Percentiles rank a stretch among this genome's conserved stretches.
Evolutionary conservation across 495 filamentous ascomycete species (phyloP).

Genomic region (Tuber indicum): DNA sequence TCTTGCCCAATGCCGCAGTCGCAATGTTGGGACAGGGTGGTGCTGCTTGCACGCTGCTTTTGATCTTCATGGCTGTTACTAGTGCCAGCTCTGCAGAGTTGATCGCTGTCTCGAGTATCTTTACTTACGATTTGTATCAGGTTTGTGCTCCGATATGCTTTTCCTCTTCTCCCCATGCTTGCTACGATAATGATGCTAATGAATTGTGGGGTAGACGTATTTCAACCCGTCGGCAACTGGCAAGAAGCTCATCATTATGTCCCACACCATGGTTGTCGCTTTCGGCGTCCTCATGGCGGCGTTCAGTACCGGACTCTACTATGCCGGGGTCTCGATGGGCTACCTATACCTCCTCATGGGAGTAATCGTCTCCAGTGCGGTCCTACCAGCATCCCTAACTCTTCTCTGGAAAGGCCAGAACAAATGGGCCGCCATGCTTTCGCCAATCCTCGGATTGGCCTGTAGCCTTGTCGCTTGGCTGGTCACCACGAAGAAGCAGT

Average conservation of each 20-base stretch:
- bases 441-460: slow-evolving; percentile 68
- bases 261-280: slow-evolving; percentile 64
- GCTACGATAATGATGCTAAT: background rate
- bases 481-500: slow-evolving; percentile 74
- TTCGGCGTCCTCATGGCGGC: slow-evolving; percentile 80
- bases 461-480: slow-evolving; percentile 82
- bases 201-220: slow-evolving; percentile 45
- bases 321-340: slow-evolving; percentile 53
- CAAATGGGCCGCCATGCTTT: slow-evolving; percentile 65
- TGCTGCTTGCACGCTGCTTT: slow-evolving; percentile 71
- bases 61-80: slow-evolving; percentile 96
- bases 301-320: slow-evolving; percentile 76
- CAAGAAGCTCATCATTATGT: slow-evolving; percentile 76
- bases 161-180: background rate
- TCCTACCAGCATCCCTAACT: slow-evolving; percentile 74
- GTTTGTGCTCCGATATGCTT: slow-evolving; percentile 43
- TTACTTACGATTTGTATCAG: slow-evolving; percentile 88
- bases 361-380: slow-evolving; percentile 78
- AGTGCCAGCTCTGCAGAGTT: slow-evolving; percentile 81
- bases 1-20: slow-evolving; percentile 81
- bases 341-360: slow-evolving; percentile 84
- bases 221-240: slow-evolving; percentile 61
- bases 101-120: slow-evolving; percentile 87
- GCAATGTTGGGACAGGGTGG: slow-evolving; percentile 85
- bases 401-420: slow-evolving; percentile 81